These are phyloP conservation scores for Penicillium thymicola DNA, from an alignment of 2,329 filamentous ascomycete genomes.

Conservation along the genomic window DNA sequence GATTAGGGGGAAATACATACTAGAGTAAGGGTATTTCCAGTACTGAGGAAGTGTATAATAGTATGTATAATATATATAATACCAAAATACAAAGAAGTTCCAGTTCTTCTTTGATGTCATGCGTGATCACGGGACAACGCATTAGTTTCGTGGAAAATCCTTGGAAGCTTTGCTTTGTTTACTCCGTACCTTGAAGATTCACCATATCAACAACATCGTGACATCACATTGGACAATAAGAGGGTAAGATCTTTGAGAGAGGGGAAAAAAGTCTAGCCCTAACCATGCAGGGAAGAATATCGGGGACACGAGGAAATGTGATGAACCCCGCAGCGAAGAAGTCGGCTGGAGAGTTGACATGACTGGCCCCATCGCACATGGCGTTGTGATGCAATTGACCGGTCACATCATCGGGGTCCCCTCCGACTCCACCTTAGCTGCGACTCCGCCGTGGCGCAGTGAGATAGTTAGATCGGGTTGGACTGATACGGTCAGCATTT, in stretches of 20 bases:
- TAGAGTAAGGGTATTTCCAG: conserved; percentile 19
- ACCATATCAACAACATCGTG: conserved; percentile 8
- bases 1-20: not conserved
- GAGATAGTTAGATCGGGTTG: conserved; percentile 10
- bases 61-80: not conserved
- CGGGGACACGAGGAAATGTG: conserved; percentile 15
- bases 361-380: conserved; percentile 25
- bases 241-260: not conserved
- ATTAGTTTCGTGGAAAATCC: conserved; percentile 16
- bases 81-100: not conserved
- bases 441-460: conserved; percentile 11
- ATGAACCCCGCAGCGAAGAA: conserved; percentile 24
- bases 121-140: conserved; percentile 26
- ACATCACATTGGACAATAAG: conserved; percentile 16
- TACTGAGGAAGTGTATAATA: conserved; percentile 4
- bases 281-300: not conserved
- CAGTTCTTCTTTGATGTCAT: conserved; percentile 16
- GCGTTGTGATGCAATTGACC: conserved; percentile 22
- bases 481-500: conserved; percentile 3
- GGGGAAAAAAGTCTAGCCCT: conserved; percentile 9
- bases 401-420: conserved; percentile 21
- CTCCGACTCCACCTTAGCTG: conserved; percentile 18
- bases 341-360: conserved; percentile 14
- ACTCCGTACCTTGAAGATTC: not conserved
- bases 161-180: conserved; percentile 20